Base-by-base conservation (phyloP, 2,329 filamentous ascomycete genomes). In the Akanthomyces uredinophilus region DNA sequence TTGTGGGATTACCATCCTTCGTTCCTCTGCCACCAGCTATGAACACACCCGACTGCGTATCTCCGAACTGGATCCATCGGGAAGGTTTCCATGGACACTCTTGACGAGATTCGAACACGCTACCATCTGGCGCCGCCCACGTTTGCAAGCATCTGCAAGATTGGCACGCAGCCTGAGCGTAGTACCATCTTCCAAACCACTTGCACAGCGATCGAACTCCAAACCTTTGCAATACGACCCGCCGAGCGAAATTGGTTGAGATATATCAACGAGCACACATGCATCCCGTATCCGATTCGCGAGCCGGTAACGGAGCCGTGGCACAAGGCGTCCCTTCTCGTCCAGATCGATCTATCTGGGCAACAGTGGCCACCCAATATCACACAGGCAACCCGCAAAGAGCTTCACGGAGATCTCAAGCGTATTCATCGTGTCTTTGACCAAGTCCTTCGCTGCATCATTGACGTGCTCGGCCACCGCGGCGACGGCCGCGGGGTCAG, bases 281-380 rank as follows among this genome's bases (percentile, higher is more conserved):
- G 67, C 0, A 76, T 78, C 1, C 75, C 75, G 2, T 79, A 78
- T 63, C 72, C 69, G 2, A 60, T 79, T 16, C 63, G 60, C 13
- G 73, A 49, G 32, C 56, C 64, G 49, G 74, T 93, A 27, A 81
- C 83, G 4, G 75, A 83, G 2, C 79, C 86, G 6, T 83, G 86
- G 55, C 90, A 95, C 69, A 96, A 96, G 69, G 82, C 88, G 1
- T 92, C 87, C 13, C 78, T 96, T 5, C 79, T 95, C 47, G 83
- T 92, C 20, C 91, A 96, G 71, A 80, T 86, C 10, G 83, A 90
- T 54, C 80, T 94, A 6, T 84, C 87, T 16, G 81, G 79, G 41
- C 78, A 86, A 2, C 86, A 88, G 0, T 82, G 85, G 66, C 86
- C 87, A 1, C 77, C 77, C 16, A 83, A 83, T 39, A 66, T 79